Evolutionary conservation across 1,284 basidiomycete genomes (phyloP).

Genomic region (Marasmius oreades): DNA sequence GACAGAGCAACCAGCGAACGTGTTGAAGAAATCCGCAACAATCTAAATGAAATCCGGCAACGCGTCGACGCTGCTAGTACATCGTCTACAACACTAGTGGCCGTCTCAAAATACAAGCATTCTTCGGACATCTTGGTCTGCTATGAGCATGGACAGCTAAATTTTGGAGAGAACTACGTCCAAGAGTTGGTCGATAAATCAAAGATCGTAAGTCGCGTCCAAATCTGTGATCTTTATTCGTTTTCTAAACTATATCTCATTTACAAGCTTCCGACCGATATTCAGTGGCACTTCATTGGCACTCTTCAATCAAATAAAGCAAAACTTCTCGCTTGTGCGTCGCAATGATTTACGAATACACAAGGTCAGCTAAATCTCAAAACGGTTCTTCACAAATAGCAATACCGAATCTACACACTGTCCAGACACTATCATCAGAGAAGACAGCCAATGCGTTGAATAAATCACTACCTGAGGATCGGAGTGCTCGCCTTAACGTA

Average conservation of each 20-base stretch:
- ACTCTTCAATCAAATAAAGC: constrained; percentile 94
- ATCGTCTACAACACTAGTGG: constrained; percentile 53
- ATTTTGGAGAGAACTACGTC: constrained; percentile 98
- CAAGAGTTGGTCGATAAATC: constrained; percentile 94
- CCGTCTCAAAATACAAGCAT: constrained; percentile 95
- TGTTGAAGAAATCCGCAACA: neutral
- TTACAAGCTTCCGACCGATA: constrained; percentile 71
- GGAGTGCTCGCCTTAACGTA: constrained; percentile 61
- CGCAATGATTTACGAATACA: constrained; percentile 13
- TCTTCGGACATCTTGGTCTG: constrained; percentile 83
- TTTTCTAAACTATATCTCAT: constrained; percentile 9
- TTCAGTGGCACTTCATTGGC: constrained; percentile 98
- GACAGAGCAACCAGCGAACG: neutral
- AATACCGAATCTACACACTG: constrained; percentile 84
- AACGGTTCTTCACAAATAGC: constrained; percentile 42
- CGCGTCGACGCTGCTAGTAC: neutral
- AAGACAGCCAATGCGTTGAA: constrained; percentile 87
- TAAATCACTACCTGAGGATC: constrained; percentile 61
- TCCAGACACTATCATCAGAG: constrained; percentile 88
- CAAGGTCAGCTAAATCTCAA: constrained; percentile 5
- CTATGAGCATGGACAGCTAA: constrained; percentile 76
- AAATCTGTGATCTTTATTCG: neutral
- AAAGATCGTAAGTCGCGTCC: constrained; percentile 49
- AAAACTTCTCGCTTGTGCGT: constrained; percentile 82
- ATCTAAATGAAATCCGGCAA: constrained; percentile 1